Evolutionary conservation across 2,329 filamentous ascomycete genomes (phyloP).

Genomic region (Fusarium pininemorale): DNA sequence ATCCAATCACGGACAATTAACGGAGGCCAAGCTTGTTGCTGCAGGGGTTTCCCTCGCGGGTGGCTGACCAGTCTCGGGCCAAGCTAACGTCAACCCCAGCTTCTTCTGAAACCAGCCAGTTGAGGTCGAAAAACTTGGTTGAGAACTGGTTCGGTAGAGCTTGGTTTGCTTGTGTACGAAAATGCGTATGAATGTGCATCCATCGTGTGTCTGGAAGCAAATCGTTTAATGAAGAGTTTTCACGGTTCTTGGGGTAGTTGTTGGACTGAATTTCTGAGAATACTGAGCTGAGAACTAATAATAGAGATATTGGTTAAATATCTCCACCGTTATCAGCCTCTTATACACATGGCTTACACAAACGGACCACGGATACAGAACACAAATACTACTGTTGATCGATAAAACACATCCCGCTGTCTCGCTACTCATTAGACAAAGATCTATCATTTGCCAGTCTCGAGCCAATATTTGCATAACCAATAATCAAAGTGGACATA

Average conservation of each 20-base stretch:
- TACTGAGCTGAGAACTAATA: background rate
- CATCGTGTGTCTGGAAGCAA: background rate
- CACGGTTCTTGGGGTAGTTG: background rate
- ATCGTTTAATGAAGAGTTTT: background rate
- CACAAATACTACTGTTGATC: slow-evolving; percentile 13
- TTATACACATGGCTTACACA: background rate
- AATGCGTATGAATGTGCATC: background rate
- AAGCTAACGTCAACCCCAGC: slow-evolving; percentile 32
- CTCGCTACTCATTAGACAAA: background rate
- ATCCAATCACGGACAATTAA: slow-evolving; percentile 6
- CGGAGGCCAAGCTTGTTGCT: slow-evolving; percentile 11
- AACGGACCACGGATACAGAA: background rate
- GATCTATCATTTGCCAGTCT: slow-evolving; percentile 14
- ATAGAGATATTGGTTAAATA: background rate
- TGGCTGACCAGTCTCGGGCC: slow-evolving; percentile 27
- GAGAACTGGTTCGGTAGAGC: background rate
- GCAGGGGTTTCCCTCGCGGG: slow-evolving; percentile 24
- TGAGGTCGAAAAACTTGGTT: slow-evolving; percentile 13
- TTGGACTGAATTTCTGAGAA: background rate
- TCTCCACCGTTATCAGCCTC: slow-evolving; percentile 10
- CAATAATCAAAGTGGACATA: slow-evolving; percentile 1
- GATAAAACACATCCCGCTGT: background rate
- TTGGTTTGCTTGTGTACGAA: background rate
- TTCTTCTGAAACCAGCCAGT: slow-evolving; percentile 38
- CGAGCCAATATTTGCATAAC: background rate